A percentile compares a stretch with the other conserved stretches of the same genome.
phyloP scores from a whole-genome alignment of 306 rosid genomes.

The Malus fusca region DNA sequence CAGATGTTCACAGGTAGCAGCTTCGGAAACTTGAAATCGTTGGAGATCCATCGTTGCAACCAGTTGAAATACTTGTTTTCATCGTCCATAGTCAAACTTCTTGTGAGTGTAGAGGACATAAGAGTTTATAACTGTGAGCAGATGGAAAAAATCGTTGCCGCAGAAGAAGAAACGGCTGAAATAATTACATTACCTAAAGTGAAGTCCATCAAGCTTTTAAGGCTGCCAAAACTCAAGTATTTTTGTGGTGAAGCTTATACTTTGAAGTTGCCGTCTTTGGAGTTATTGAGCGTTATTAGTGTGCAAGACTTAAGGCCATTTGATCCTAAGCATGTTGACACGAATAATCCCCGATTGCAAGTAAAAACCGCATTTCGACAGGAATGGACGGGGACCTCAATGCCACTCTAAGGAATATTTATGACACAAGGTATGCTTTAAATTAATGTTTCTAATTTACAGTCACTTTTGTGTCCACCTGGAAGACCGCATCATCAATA shows the following conservation, averaged over 20 bases:
- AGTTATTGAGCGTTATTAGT: accelerated
- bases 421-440: neutral
- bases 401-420: neutral
- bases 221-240: neutral
- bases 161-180: neutral
- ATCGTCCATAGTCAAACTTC: neutral
- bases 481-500: too few species aligned
- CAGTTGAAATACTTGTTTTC: neutral
- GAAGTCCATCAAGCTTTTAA: neutral
- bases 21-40: neutral
- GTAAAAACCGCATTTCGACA: neutral
- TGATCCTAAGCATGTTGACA: neutral
- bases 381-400: neutral
- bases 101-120: neutral
- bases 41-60: neutral
- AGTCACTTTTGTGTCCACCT: too few species aligned
- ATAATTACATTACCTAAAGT: neutral
- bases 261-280: neutral
- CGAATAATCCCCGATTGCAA: neutral
- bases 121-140: accelerated
- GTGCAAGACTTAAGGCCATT: neutral
- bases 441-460: too few species aligned
- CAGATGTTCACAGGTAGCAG: neutral
- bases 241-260: neutral
- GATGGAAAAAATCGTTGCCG: neutral